These are phyloP conservation scores for Arctostaphylos glauca DNA, from an alignment of 148 eudicot species.

Conservation along the genomic window DNA sequence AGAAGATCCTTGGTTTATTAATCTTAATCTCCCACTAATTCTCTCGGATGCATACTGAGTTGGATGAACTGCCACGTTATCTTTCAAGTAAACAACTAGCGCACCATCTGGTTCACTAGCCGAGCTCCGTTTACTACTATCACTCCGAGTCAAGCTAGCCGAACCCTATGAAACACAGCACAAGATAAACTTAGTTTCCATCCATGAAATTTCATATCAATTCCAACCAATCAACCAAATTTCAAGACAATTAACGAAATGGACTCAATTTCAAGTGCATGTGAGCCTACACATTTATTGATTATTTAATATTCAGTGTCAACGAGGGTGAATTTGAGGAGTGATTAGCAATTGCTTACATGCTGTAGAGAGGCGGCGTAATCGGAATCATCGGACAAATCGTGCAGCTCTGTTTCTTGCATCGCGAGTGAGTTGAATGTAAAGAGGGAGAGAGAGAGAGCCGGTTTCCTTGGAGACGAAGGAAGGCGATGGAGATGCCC, in stretches of 20 bases:
- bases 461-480: not conserved
- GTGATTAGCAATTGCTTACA: slow-evolving; percentile 21
- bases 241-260: not conserved
- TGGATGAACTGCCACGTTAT: slow-evolving; percentile 94
- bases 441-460: not conserved
- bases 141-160: slow-evolving; percentile 22
- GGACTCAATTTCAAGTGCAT: not conserved
- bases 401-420: slow-evolving; percentile 45
- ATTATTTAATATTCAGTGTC: not conserved
- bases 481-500: not conserved
- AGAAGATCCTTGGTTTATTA: slow-evolving; percentile 61
- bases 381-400: slow-evolving; percentile 53
- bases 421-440: slow-evolving; percentile 17
- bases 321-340: not conserved
- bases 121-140: slow-evolving; percentile 55
- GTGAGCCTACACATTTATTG: not conserved
- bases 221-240: not conserved
- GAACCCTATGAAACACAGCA: slow-evolving; percentile 26
- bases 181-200: not conserved
- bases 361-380: slow-evolving; percentile 47
- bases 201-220: not conserved
- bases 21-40: slow-evolving; percentile 83
- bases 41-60: slow-evolving; percentile 86
- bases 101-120: slow-evolving; percentile 62
- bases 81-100: slow-evolving; percentile 66